Base-by-base conservation (phyloP, 768 basidiomycete species). In the Phlegmacium glaucopus region DNA sequence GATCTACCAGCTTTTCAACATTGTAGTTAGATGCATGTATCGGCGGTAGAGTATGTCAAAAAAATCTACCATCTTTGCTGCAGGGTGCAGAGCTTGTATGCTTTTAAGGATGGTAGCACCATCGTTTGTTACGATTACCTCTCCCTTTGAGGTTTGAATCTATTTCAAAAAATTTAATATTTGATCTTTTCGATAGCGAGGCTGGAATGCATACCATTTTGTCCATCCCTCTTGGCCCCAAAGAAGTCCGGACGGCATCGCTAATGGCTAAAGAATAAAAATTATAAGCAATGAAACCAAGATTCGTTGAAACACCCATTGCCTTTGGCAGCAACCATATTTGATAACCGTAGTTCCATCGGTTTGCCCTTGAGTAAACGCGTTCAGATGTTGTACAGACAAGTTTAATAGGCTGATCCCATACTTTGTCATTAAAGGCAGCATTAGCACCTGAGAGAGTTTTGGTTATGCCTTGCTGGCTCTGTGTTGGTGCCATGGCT, bases 141-240 rank as follows among this genome's bases (percentile, higher is more conserved):
- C 95, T 51, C 94, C 94, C 67, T 93, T 92, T 7, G 90, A 71
- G 6, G 94, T 96, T 82, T 94, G 92, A 62, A 97, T 97, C 95
- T 96, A 51, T 38, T 22, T 32, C 25, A 32, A 22, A 47, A 43
- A 44, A n/a, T n/a, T 38, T 42, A 51, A 43, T 44, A 22, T 3
- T 22, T 22, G 22, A 22, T 22, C 22, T 22, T 22, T 22, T 5
- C 22, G 22, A 22, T 22, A 5, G 22, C 22, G 22, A 22, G 22
- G 22, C 22, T 22, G 22, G 22, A 22, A 22, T 22, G 22, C 22
- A 49, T 60, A 90, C 95, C 95, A 98, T 98, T 77, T 98, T 98
- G 74, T 98, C 95, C 95, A 99, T 99, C 52, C 95, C 95, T 67
- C 89, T 84, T 39, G 95, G 95, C 11, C 95, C 95, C 57, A 99